Conservation (phyloP, 345 rosid species). For the Aquilaria sinensis region DNA sequence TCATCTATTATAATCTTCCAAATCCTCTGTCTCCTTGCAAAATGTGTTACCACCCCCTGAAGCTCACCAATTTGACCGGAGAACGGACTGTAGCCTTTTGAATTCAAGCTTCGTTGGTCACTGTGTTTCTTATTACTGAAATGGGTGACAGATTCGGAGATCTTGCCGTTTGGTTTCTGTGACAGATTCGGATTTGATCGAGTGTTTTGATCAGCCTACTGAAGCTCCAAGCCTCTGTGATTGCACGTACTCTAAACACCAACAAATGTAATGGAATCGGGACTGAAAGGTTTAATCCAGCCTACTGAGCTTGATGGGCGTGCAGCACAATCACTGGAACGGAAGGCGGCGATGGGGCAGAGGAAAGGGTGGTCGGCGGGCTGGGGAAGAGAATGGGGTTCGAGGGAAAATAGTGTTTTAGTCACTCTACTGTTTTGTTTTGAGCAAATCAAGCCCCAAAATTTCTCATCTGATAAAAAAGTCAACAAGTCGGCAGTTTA, state of each 20-base stretch:
- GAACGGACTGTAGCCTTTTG: constrained; percentile 63
- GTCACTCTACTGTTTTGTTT: no score
- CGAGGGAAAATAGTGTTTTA: no score
- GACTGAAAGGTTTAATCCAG: constrained; percentile 13
- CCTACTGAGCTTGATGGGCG: no score
- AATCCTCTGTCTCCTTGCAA: constrained; percentile 67
- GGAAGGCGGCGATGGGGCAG: no score
- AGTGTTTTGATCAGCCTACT: constrained; percentile 17
- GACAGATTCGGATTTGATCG: constrained; percentile 69
- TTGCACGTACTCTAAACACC: constrained; percentile 73
- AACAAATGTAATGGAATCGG: constrained; percentile 58
- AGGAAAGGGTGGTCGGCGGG: no score
- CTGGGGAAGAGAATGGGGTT: no score
- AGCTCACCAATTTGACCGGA: constrained; percentile 58
- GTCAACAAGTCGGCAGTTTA: no score
- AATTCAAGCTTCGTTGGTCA: constrained; percentile 29
- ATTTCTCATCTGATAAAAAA: no score
- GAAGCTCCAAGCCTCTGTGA: constrained; percentile 44
- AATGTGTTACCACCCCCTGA: constrained; percentile 57
- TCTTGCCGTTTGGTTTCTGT: constrained; percentile 83
- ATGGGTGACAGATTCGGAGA: constrained; percentile 55
- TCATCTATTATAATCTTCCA: constrained; percentile 63
- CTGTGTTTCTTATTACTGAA: constrained; percentile 18
- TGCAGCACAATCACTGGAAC: no score
- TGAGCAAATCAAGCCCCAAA: no score